Evolutionary conservation across 176 grass and related monocot species (phyloP).

Genomic region (Triticum monococcum): DNA sequence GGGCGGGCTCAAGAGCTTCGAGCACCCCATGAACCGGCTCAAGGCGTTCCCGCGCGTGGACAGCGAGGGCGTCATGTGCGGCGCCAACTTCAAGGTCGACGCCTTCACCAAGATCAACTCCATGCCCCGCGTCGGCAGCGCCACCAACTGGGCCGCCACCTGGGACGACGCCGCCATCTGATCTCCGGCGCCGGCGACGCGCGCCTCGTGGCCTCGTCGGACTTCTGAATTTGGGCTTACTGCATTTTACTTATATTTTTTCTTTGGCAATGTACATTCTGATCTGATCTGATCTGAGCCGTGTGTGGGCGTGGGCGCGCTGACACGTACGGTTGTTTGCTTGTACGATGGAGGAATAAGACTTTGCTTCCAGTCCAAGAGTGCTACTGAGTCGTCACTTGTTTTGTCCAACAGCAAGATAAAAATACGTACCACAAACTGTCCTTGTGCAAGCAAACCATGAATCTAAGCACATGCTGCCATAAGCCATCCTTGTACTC

Average conservation of each 20-base stretch:
- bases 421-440: too few relatives aligned
- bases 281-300: neutral
- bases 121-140: constrained; percentile 89
- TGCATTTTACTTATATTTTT: neutral
- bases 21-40: constrained; percentile 86
- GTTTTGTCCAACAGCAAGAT: neutral
- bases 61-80: constrained; percentile 92
- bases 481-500: neutral
- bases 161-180: constrained; percentile 49
- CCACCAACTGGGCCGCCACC: constrained; percentile 67
- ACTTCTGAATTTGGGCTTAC: neutral
- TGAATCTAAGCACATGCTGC: too few relatives aligned
- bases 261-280: neutral
- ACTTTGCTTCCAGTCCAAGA: neutral
- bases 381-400: neutral
- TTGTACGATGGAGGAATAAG: constrained; percentile 21
- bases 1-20: constrained; percentile 89
- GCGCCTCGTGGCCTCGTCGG: neutral
- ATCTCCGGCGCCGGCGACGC: neutral
- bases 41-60: constrained; percentile 86
- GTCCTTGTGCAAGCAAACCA: too few relatives aligned
- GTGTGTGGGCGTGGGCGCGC: neutral
- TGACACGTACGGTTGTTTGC: neutral
- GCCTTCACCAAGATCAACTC: constrained; percentile 75
- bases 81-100: constrained; percentile 91